Conservation (phyloP, 1,284 basidiomycete species). For the Sutorius eximius region DNA sequence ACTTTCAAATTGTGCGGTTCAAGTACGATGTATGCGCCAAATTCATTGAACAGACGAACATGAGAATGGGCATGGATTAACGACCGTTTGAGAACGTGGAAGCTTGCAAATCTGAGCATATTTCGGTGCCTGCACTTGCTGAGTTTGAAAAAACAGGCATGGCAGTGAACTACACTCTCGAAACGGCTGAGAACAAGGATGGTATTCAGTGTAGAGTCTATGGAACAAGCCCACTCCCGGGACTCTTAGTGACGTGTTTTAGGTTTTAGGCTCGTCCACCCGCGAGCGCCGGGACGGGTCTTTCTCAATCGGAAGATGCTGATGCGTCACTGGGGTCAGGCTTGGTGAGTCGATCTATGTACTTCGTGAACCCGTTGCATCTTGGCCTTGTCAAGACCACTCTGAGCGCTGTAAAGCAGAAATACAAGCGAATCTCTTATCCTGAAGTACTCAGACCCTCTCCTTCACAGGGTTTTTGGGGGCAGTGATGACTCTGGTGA, state of each 20-base stretch:
- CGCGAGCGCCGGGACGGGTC: constrained; percentile 45
- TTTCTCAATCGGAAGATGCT: constrained; percentile 42
- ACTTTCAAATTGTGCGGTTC: no score
- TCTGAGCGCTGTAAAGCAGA: neutral
- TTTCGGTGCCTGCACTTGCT: no score
- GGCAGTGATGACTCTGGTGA: constrained; percentile 23
- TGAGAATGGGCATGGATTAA: no score
- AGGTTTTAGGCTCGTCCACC: constrained; percentile 50
- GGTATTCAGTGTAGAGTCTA: constrained; percentile 53
- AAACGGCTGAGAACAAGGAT: constrained; percentile 42
- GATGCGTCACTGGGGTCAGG: constrained; percentile 44
- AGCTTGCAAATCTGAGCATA: no score
- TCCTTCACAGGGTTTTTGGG: constrained; percentile 23
- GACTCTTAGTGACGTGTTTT: constrained; percentile 44
- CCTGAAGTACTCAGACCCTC: constrained; percentile 6
- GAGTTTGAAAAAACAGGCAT: neutral
- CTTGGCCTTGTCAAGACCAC: neutral
- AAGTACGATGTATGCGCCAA: no score
- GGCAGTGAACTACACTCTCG: neutral
- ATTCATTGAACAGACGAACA: no score
- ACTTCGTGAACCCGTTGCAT: neutral
- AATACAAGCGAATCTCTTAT: neutral
- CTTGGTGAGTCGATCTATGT: constrained; percentile 39
- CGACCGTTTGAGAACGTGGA: no score
- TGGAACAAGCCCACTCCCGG: constrained; percentile 49